Evolutionary conservation across 768 basidiomycete species (phyloP).

Genomic region (Gloeostereum incarnatum): DNA sequence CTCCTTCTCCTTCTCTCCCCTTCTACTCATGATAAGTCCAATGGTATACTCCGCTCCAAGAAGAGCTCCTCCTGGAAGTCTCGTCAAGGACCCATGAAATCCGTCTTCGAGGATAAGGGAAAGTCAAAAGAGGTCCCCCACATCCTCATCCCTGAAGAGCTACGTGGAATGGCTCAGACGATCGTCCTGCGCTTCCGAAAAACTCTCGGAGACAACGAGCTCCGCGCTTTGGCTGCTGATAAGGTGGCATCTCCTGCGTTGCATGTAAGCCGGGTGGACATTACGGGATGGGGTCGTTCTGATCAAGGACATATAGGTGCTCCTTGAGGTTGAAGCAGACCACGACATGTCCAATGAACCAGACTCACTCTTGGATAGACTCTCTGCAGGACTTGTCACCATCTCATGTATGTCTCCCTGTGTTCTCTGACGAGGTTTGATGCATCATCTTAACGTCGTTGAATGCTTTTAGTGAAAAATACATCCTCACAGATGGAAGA

Average conservation of each 20-base stretch:
- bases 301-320: slow-evolving; percentile 37
- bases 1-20: slow-evolving; percentile 75
- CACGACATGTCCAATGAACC: slow-evolving; percentile 44
- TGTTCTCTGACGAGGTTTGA: background rate
- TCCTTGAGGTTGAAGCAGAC: slow-evolving; percentile 77
- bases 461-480: slow-evolving; percentile 25
- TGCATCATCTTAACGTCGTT: background rate
- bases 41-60: slow-evolving; percentile 62
- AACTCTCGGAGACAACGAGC: slow-evolving; percentile 57
- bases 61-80: slow-evolving; percentile 79
- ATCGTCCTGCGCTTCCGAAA: slow-evolving; percentile 44
- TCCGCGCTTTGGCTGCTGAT: slow-evolving; percentile 66
- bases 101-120: slow-evolving; percentile 50
- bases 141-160: slow-evolving; percentile 32
- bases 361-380: slow-evolving; percentile 73
- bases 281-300: slow-evolving; percentile 6
- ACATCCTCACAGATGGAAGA: slow-evolving; percentile 29
- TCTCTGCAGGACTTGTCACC: slow-evolving; percentile 69
- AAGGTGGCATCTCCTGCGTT: slow-evolving; percentile 72
- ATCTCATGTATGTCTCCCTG: slow-evolving; percentile 40
- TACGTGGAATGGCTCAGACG: slow-evolving; percentile 32
- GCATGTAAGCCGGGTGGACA: slow-evolving; percentile 36
- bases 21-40: slow-evolving; percentile 30
- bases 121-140: slow-evolving; percentile 18
- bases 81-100: slow-evolving; percentile 73